Evolutionary conservation across 352 stramenopile genomes (phyloP), one percentile per base, ranked within the genome.

Genomic region (Phytopythium boreale): DNA sequence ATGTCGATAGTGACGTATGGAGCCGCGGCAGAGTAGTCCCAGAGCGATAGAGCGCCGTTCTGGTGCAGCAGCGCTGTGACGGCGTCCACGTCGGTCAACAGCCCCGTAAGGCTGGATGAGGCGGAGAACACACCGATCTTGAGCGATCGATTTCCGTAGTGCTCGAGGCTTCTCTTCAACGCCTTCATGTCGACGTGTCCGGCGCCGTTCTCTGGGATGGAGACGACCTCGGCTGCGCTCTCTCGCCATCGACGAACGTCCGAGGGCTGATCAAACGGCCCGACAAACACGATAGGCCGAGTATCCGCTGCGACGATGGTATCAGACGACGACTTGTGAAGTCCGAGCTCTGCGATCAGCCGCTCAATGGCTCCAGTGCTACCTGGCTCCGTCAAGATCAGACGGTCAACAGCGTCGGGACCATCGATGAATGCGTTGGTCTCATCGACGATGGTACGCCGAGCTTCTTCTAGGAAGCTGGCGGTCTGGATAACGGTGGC

Each of bases 211-310:
- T 90, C 88, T 2, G 79, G 75, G 41, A 98, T 86, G 29, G 68
- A 71, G 26, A 97, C 73, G 27, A 97, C 84, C 20, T 97, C 87
- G 5, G 84, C 86, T 12, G 63, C 77, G 60, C 83, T 94, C 78
- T 99, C 97, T 51, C 96, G 74, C 97, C 97, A 99, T 4, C 95
- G 95, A 17, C 99, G 72, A 19, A 99, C 64, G 76, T 99, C 99
- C 31, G 93, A 98, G 72, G 99, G 97, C 72, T 99, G 97, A 71
- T 98, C 97, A 59, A 97, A 98, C 8, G 96, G 97, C 37, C 93
- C 86, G 22, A 93, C 88, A 52, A 98, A 93, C 61, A 98, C 90
- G 15, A 98, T 87, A 1, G 94, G 84, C 0, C 60, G 84, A 71
- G 67, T 71, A 22, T 59, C 62, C 2, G 63, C 44, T n/a, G 44